phyloP scores from a whole-genome alignment of 768 basidiomycete genomes.

The Naematelia encephala region DNA sequence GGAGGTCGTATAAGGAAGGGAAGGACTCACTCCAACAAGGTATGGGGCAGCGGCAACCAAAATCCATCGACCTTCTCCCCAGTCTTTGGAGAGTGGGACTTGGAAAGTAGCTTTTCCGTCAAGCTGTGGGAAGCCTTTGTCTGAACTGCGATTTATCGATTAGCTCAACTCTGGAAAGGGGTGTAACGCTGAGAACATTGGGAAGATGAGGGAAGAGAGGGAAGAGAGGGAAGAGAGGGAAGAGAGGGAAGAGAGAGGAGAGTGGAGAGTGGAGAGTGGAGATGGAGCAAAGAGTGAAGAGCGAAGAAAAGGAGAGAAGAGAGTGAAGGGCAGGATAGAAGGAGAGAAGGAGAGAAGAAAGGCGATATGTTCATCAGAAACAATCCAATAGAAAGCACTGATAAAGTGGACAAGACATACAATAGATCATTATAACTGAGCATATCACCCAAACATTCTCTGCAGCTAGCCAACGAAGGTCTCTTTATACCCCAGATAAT shows the following conservation, averaged over 20 bases:
- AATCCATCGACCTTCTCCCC: neutral
- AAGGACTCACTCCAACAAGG: constrained; percentile 15
- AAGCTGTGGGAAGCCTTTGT: neutral
- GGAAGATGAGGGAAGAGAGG: neutral
- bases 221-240: neutral
- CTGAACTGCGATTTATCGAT: neutral
- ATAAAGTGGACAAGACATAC: constrained; percentile 2
- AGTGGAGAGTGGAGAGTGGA: neutral
- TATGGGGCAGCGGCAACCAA: constrained; percentile 16
- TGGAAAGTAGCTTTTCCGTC: constrained; percentile 13
- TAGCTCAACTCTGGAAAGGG: too few relatives aligned
- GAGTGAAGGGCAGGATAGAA: neutral
- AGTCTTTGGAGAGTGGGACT: constrained; percentile 6
- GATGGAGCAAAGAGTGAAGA: neutral
- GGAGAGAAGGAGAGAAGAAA: neutral
- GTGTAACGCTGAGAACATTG: too few relatives aligned
- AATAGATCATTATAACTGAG: constrained; percentile 13
- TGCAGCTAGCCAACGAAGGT: neutral
- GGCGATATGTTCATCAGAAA: neutral
- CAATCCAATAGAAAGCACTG: too few relatives aligned
- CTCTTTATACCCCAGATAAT: constrained; percentile 11
- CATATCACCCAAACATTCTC: constrained; percentile 12
- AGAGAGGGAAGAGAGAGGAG: neutral
- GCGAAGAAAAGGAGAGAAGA: neutral
- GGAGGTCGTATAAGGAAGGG: neutral